phyloP scores from a whole-genome alignment of 2,329 filamentous ascomycete species.

The Neurospora crassa region DNA sequence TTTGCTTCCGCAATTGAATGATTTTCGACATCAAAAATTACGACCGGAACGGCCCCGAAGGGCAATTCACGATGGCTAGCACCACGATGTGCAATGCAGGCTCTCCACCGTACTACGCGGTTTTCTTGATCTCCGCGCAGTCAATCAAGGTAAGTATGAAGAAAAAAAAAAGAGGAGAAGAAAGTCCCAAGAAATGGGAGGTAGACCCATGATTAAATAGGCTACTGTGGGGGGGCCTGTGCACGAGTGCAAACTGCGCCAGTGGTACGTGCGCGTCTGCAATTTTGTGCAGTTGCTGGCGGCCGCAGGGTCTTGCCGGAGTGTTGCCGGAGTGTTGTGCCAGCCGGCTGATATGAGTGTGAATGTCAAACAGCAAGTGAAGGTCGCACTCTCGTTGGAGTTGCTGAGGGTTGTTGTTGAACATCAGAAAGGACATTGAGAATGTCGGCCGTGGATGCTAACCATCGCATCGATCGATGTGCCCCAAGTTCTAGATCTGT shows the following conservation, averaged over 20 bases:
- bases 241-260: conserved; percentile 7
- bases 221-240: conserved; percentile 4
- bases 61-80: conserved; percentile 16
- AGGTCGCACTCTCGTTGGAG: not conserved
- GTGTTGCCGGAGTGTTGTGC: no score
- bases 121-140: conserved; percentile 15
- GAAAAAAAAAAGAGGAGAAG: conserved; percentile 13
- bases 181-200: conserved; percentile 3
- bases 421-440: no score
- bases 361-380: not conserved
- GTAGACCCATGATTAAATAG: conserved; percentile 5
- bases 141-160: conserved; percentile 20
- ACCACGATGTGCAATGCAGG: conserved; percentile 20
- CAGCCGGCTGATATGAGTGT: no score
- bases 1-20: not conserved
- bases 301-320: not conserved
- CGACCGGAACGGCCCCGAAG: conserved; percentile 20
- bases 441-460: no score
- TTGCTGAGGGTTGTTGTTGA: not conserved
- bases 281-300: not conserved
- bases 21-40: conserved; percentile 18
- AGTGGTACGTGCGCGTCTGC: not conserved
- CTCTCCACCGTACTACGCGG: conserved; percentile 13
- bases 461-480: no score
- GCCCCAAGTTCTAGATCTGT: not conserved